These are phyloP conservation scores for Gastrodia elata DNA, from an alignment of 106 monocot genomes.

Conservation along the genomic window DNA sequence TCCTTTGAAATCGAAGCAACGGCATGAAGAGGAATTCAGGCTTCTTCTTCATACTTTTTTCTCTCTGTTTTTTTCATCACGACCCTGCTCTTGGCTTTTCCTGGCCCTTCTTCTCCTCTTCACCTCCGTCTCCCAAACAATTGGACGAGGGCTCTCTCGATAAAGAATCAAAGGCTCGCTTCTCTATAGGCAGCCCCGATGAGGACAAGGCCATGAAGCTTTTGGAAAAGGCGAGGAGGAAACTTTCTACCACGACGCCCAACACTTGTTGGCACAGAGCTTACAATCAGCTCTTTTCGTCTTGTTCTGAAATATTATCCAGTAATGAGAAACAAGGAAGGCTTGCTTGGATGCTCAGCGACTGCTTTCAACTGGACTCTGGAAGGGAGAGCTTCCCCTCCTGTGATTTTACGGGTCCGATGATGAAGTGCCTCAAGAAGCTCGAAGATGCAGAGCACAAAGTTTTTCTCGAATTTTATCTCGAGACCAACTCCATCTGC, in stretches of 20 bases:
- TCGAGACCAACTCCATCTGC: conserved; percentile 74
- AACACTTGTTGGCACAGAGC: conserved; percentile 76
- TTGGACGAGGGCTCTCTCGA: neutral
- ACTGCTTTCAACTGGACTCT: conserved; percentile 69
- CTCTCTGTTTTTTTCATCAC: neutral
- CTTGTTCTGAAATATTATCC: conserved; percentile 55
- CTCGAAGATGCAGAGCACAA: conserved; percentile 54
- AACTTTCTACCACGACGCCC: conserved; percentile 19
- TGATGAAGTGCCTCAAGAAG: conserved; percentile 60
- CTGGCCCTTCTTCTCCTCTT: conserved; percentile 29
- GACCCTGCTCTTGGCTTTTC: conserved; percentile 11
- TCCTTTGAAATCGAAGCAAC: too few relatives aligned
- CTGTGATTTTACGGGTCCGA: conserved; percentile 28
- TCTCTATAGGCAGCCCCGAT: conserved; percentile 27
- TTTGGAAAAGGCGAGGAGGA: conserved; percentile 50
- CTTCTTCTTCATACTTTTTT: neutral
- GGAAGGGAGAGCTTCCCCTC: conserved; percentile 40
- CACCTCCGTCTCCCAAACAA: neutral
- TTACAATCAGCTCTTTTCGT: conserved; percentile 48
- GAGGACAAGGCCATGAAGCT: conserved; percentile 25
- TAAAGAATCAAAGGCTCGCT: conserved; percentile 13
- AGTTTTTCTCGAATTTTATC: conserved; percentile 65
- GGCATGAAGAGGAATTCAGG: too few relatives aligned
- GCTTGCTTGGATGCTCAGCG: conserved; percentile 69
- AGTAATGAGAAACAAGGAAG: conserved; percentile 61